These are phyloP conservation scores for Aspergillus calidoustus DNA, from an alignment of 2,329 filamentous ascomycete species.

Conservation along the genomic window DNA sequence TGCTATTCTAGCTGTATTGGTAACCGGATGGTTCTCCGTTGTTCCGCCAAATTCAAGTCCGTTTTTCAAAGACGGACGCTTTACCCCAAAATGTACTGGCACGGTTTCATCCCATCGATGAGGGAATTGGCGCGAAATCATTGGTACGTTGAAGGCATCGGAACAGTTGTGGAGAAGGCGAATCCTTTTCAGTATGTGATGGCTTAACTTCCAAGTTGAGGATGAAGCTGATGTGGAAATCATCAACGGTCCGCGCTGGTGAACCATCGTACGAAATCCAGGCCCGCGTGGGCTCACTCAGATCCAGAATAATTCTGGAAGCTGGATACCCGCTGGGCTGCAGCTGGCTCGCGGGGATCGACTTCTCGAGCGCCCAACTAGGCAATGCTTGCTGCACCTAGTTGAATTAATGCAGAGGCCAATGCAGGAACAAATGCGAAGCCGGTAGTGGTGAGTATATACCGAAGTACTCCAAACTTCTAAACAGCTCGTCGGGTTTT, in stretches of 20 bases:
- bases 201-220: background rate
- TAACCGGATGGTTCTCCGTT: conserved; percentile 17
- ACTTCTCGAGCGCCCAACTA: conserved; percentile 1
- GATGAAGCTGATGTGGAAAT: background rate
- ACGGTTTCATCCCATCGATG: conserved; percentile 8
- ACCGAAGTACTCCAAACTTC: background rate
- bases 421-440: conserved; percentile 13
- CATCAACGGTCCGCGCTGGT: conserved; percentile 13
- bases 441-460: background rate
- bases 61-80: background rate
- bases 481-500: background rate
- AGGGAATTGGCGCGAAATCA: background rate
- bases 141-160: conserved; percentile 2
- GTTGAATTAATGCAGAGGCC: conserved; percentile 9
- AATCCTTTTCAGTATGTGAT: conserved; percentile 1
- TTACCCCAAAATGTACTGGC: conserved; percentile 5
- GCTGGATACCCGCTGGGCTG: conserved; percentile 14
- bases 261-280: conserved; percentile 17
- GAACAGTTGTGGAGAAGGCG: background rate
- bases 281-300: conserved; percentile 7
- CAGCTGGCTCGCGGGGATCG: conserved; percentile 9
- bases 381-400: conserved; percentile 10
- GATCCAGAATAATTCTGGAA: conserved; percentile 21
- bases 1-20: conserved; percentile 24
- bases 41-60: background rate